A percentile compares a stretch with the other conserved stretches of the same genome.
Conservation (phyloP, 1,139 yeast species). For the Pichia inconspicua region DNA sequence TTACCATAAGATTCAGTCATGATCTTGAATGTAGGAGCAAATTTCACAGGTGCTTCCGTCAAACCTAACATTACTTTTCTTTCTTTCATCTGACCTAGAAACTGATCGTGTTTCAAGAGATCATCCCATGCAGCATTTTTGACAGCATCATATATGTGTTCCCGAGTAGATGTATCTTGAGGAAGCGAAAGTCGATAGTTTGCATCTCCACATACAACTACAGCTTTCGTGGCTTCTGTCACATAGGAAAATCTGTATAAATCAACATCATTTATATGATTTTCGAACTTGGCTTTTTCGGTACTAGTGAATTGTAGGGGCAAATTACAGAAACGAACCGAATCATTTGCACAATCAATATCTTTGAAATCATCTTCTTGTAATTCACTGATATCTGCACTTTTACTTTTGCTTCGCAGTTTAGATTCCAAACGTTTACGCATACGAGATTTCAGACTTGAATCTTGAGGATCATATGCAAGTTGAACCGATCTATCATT, state of each 20-base stretch:
- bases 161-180: conserved; percentile 19
- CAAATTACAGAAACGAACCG: conserved; percentile 4
- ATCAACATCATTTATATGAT: conserved; percentile 22
- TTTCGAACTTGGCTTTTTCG: conserved; percentile 33
- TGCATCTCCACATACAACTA: conserved; percentile 65
- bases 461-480: conserved; percentile 2
- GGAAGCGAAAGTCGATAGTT: conserved; percentile 45
- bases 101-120: conserved; percentile 52
- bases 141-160: conserved; percentile 7
- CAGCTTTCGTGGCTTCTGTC: conserved; percentile 9
- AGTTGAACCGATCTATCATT: conserved; percentile 29
- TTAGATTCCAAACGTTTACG: conserved; percentile 6
- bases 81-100: conserved; percentile 43
- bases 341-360: conserved; percentile 2
- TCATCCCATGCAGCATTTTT: conserved; percentile 29
- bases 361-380: background rate
- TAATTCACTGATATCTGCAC: background rate
- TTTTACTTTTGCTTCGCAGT: conserved; percentile 3
- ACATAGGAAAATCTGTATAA: conserved; percentile 9
- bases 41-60: conserved; percentile 54
- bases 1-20: conserved; percentile 29
- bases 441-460: conserved; percentile 2
- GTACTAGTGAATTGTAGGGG: conserved; percentile 22
- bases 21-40: conserved; percentile 70
- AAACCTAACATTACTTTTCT: conserved; percentile 55